Evolutionary conservation across 2,329 filamentous ascomycete genomes (phyloP), one percentile per base, ranked within the genome.

Genomic region (Pyrenophora tritici-repentis): DNA sequence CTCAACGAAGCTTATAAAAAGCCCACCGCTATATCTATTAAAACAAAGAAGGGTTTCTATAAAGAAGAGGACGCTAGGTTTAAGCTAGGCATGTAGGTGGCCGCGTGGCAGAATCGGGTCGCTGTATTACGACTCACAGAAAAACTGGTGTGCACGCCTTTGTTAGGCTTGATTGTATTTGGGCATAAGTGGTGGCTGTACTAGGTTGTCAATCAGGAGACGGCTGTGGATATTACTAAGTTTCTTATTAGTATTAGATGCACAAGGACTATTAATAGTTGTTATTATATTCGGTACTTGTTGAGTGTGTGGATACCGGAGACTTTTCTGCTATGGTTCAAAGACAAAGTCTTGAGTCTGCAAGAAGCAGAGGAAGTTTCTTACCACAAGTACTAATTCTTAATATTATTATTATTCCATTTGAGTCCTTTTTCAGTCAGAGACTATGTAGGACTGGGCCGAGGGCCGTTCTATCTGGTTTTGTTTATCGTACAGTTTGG

Each of bases 1-100:
- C 37, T 40, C 7, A 40, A 40, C 18, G 37, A 40, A 40, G 37
- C 37, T 40, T 40, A 40, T 18, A 26, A 40, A 26, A 40, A 34
- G 37, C 37, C 37, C 37, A 12, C 37, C 20, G 37, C 26, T n/a
- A 40, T 26, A 40, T 40, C 37, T 6, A 40, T 40, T 24, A 20
- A 40, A 40, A 40, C 37, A 40, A 40, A 40, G 18, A 40, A 40
- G 37, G 37, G 37, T 9, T 26, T 40, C 18, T 40, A 24, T 24
- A 10, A 40, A 40, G 37, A 40, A 40, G 37, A 40, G 18, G 37
- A 22, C 20, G 20, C 20, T 22, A 22, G 20, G 20, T 22, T 22
- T 7, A 22, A 7, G 20, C 20, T 22, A n/a, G n/a, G n/a, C n/a
- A n/a, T n/a, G n/a, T n/a, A n/a, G n/a, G n/a, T n/a, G n/a, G n/a